phyloP scores from a whole-genome alignment of 106 monocot genomes.

The Hemerocallis citrina region DNA sequence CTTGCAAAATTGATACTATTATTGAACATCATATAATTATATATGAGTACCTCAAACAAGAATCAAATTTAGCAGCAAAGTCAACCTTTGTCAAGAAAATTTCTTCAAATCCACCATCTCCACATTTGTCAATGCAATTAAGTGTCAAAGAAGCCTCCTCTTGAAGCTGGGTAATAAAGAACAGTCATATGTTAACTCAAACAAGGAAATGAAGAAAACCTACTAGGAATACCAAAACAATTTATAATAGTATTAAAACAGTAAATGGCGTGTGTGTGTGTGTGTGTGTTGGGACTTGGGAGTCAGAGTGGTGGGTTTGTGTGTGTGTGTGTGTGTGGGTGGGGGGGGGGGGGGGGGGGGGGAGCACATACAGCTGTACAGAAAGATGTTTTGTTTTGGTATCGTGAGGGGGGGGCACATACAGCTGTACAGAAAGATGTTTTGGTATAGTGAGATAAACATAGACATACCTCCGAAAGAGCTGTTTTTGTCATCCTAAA shows the following conservation, averaged over 20 bases:
- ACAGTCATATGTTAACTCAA: constrained; percentile 15
- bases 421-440: not conserved
- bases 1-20: not conserved
- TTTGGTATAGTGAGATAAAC: not conserved
- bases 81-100: constrained; percentile 86
- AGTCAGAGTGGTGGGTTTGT: too few species aligned
- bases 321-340: not conserved
- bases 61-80: constrained; percentile 83
- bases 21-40: not conserved
- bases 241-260: not conserved
- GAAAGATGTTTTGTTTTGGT: not conserved
- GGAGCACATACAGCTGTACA: too few species aligned
- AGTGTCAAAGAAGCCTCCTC: constrained; percentile 60
- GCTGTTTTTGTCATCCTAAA: constrained; percentile 60
- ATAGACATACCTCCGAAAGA: constrained; percentile 48
- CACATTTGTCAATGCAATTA: constrained; percentile 46
- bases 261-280: not conserved
- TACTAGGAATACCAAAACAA: not conserved
- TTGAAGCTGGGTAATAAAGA: constrained; percentile 45
- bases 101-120: constrained; percentile 87
- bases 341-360: not conserved
- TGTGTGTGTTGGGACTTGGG: too few species aligned
- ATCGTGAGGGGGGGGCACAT: too few species aligned
- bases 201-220: not conserved
- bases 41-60: constrained; percentile 59